Evolutionary conservation across 768 basidiomycete species (phyloP), one percentile per base, ranked within the genome.

Genomic region (Rhodotorula taiwanensis): DNA sequence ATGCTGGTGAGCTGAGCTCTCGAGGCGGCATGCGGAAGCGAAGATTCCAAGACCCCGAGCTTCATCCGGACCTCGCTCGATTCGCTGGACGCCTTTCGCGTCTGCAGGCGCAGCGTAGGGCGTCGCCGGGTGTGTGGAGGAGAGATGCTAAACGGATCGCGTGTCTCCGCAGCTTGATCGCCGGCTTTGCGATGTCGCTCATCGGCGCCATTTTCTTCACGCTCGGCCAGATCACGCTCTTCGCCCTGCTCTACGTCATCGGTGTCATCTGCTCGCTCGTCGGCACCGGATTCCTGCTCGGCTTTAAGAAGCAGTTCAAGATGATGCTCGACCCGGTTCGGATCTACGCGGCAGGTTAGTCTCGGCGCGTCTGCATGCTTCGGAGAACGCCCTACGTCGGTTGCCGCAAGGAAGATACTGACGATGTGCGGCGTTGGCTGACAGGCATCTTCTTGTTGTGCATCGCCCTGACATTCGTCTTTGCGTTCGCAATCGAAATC

Each of bases 291-390:
- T 69, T 69, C 49, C 27, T 69, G 14, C 48, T 60, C 16, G 67
- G 67, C 60, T 68, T 68, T 55, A 52, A 36, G 49, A 53, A 45
- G 42, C 67, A 64, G 58, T 31, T 58, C 49, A 61, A 64, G 56
- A 54, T 57, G 43, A 68, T 64, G 62, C 60, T 59, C 62, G 67
- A 69, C n/a, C 67, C 67, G 33, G 62, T 69, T 15, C 52, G 67
- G 49, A 45, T 59, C 21, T 69, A 69, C 28, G 62, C 67, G 0
- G 62, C 63, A 5, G 42, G 52, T 25, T 30, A 36, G 45, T 58
- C 11, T 27, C 23, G 41, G 14, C 52, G 54, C 6, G n/a, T n/a
- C n/a, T n/a, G n/a, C n/a, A n/a, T n/a, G n/a, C n/a, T n/a, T n/a
- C n/a, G n/a, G n/a, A n/a, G n/a, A n/a, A n/a, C n/a, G n/a, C n/a